Evolutionary conservation across 345 rosid species (phyloP), one percentile per base, ranked within the genome.

Genomic region (Cardamine occulta): DNA sequence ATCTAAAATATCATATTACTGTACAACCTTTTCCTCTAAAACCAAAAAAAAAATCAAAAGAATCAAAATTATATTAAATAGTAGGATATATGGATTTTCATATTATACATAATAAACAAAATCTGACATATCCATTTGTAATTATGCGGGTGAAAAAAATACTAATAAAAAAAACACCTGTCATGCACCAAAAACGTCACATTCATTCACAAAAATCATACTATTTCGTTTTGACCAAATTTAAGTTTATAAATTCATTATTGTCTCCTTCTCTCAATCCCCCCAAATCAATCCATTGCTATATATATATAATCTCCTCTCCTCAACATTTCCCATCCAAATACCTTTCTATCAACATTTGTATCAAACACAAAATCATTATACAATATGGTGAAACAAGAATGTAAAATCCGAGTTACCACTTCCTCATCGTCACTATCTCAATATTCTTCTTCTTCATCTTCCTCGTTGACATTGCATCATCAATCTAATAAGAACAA

Each of bases 331-430:
- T 68, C 8, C 5, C 66, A 73, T 62, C 63, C 48, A 61, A 62
- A 66, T 17, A 60, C 74, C 60, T 72, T 66, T 67, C 64, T 51
- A 37, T 42, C 29, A 49, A 63, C 64, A 62, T 26, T 70, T 17
- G 9, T 26, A 52, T 32, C 24, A 45, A 65, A 21, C 63, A 55
- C 49, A 68, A 40, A 17, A 45, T 31, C 66, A 40, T 24, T 7
- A 24, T 13, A 45, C 61, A 48, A 54, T 7, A 88, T 92, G 97
- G 93, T 87, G 85, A 92, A 88, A 85, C 71, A 77, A 54, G 92
- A 86, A 79, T 81, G 42, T 21, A 81, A 79, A 85, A 83, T 82
- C 73, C 76, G 79, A 68, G 58, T 45, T 47, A 71, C 79, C 31
- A 28, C 79, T 44, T 40, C 82, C 13, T 23, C 80, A 10, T 44